Evolutionary conservation across 345 rosid species (phyloP).

Genomic region (Angophora floribunda): DNA sequence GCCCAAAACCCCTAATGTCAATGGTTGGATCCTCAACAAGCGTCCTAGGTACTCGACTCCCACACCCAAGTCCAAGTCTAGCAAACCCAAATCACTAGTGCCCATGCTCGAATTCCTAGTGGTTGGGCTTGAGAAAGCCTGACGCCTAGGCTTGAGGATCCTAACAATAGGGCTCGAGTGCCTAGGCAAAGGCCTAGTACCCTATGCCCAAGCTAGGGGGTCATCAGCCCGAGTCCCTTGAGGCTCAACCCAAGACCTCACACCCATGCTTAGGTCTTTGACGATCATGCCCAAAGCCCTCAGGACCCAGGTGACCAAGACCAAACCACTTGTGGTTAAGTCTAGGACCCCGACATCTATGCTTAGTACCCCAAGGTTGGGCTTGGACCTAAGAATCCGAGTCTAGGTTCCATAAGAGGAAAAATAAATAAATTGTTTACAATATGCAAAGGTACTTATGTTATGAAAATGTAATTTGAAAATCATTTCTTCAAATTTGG

Average conservation of each 20-base stretch:
- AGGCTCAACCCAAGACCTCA: background rate
- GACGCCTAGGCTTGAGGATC: background rate
- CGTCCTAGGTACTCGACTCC: background rate
- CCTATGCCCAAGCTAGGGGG: background rate
- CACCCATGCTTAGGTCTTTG: background rate
- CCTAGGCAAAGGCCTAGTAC: background rate
- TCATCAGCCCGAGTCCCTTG: background rate
- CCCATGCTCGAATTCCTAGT: background rate
- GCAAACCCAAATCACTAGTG: background rate
- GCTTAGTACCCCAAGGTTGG: background rate
- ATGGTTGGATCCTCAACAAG: rapidly evolving
- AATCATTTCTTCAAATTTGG: background rate
- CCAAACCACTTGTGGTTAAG: rapidly evolving
- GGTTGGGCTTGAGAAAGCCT: background rate
- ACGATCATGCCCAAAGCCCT: background rate
- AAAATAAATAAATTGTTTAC: background rate
- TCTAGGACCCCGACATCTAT: background rate
- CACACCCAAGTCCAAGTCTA: background rate
- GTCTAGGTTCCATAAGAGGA: background rate
- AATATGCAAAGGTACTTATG: background rate
- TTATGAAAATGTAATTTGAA: background rate
- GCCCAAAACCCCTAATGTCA: background rate
- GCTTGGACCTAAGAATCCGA: background rate
- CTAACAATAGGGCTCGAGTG: background rate
- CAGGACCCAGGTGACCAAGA: background rate